Percentiles rank a stretch among this genome's conserved stretches.
Evolutionary conservation across 1,139 yeast species (phyloP).

Genomic region (Taphrina deformans): DNA sequence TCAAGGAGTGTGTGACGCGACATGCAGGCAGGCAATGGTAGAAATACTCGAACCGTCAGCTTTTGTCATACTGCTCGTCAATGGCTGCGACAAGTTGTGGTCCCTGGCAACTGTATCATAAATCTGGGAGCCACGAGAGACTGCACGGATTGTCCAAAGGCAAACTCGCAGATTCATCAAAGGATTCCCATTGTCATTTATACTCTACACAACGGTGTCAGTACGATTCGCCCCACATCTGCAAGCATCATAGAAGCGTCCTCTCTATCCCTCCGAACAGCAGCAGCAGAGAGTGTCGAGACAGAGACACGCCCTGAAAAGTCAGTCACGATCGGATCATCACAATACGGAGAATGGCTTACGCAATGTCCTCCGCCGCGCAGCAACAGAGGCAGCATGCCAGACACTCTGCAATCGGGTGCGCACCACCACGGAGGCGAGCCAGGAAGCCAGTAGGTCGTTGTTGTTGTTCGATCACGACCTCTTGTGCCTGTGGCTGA

Average conservation of each 20-base stretch:
- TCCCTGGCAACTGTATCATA: too few species aligned
- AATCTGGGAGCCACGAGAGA: too few species aligned
- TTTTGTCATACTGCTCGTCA: too few species aligned
- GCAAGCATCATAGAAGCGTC: too few species aligned
- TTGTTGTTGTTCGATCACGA: neutral
- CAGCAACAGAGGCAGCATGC: conserved; percentile 16
- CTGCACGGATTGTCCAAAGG: neutral
- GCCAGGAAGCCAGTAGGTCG: conserved; percentile 11
- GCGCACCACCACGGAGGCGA: conserved; percentile 17
- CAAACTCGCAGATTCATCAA: neutral
- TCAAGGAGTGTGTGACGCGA: conserved; percentile 32
- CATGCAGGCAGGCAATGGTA: conserved; percentile 27
- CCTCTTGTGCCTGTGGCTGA: conserved; percentile 9
- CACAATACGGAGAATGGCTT: neutral
- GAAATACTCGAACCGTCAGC: too few species aligned
- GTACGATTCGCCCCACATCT: too few species aligned
- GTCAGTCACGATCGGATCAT: neutral
- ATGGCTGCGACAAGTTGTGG: too few species aligned
- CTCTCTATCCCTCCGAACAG: conserved; percentile 17
- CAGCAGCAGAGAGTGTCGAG: conserved; percentile 15
- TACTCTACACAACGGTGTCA: too few species aligned
- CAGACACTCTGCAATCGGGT: conserved; percentile 14
- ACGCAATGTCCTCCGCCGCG: conserved; percentile 18
- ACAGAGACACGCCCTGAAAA: conserved; percentile 6
- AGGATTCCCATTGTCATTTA: too few species aligned